Percentiles rank a stretch among this genome's conserved stretches.
Evolutionary conservation across 148 eudicot species (phyloP).

Genomic region (Cornus suecica): DNA sequence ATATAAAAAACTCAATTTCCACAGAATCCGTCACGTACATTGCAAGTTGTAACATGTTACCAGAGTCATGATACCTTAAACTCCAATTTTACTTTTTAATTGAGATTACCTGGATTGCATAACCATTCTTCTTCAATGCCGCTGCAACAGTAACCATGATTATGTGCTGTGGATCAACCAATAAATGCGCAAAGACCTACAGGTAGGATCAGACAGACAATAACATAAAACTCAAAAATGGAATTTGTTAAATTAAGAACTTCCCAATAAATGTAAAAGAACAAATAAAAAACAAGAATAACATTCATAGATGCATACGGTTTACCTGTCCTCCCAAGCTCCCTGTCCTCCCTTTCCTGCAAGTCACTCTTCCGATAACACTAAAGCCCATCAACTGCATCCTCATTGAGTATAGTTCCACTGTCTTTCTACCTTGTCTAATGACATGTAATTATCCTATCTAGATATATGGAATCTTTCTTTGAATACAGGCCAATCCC

Average conservation of each 20-base stretch:
- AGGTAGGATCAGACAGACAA: conserved; percentile 25
- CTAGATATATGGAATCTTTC: conserved; percentile 22
- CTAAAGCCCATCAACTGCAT: conserved; percentile 89
- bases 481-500: conserved; percentile 67
- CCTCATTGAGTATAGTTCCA: conserved; percentile 30
- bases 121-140: conserved; percentile 77
- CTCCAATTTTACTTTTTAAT: background rate
- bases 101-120: conserved; percentile 69
- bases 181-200: conserved; percentile 83
- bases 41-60: background rate
- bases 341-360: conserved; percentile 92
- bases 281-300: too few species aligned
- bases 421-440: conserved; percentile 49
- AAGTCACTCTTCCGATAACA: conserved; percentile 66
- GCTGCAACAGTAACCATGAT: conserved; percentile 71
- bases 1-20: background rate
- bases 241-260: conserved; percentile 14
- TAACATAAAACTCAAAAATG: too few species aligned
- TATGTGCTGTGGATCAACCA: conserved; percentile 73
- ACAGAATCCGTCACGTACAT: background rate
- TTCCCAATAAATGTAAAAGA: conserved; percentile 18
- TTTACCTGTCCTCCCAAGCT: conserved; percentile 95
- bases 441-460: conserved; percentile 30
- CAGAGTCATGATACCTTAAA: background rate
- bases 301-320: conserved; percentile 88